A percentile compares a stretch with the other conserved stretches of the same genome.
Conservation (phyloP, 305 asterid species). For the Fraxinus ornus region DNA sequence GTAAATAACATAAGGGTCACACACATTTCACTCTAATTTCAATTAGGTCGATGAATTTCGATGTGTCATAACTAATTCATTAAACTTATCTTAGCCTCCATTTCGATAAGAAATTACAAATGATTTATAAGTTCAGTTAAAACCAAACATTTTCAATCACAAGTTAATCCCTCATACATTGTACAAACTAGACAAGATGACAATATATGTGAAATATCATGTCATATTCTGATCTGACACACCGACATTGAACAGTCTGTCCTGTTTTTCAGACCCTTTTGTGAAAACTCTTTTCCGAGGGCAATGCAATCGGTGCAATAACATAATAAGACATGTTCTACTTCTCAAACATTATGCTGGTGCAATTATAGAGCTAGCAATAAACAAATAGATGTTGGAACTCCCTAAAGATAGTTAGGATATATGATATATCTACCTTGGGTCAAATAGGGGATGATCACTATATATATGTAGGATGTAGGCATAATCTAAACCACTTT, state of each 20-base stretch:
- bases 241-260: not conserved
- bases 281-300: not conserved
- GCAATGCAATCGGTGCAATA: not conserved
- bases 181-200: not conserved
- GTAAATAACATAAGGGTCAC: not conserved
- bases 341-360: not conserved
- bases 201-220: too few relatives aligned
- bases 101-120: too few relatives aligned
- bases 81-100: too few relatives aligned
- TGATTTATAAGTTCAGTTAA: too few relatives aligned
- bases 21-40: not conserved
- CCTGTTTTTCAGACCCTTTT: not conserved
- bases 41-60: not conserved
- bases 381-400: not conserved
- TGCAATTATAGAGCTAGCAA: not conserved
- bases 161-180: too few relatives aligned
- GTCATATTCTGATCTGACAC: not conserved
- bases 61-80: not conserved
- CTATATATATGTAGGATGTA: not conserved
- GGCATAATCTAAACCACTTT: not conserved
- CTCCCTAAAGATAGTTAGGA: not conserved
- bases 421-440: not conserved
- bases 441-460: constrained; percentile 17
- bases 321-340: not conserved
- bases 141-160: too few relatives aligned